Evolutionary conservation across 257 asterid genomes (phyloP).

Genomic region (Anisodus acutangulus): DNA sequence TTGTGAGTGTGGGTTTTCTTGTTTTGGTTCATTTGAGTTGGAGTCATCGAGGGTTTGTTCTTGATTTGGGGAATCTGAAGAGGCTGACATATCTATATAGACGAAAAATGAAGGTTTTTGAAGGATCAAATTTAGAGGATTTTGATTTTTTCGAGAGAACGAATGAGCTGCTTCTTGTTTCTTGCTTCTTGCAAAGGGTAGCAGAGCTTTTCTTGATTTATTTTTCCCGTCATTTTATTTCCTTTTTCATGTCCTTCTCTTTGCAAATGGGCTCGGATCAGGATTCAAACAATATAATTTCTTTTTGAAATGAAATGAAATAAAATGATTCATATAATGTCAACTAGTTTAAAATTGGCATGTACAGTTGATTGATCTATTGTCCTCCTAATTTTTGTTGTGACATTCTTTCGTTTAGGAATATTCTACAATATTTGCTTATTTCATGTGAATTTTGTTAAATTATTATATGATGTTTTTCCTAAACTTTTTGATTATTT

Average conservation of each 20-base stretch:
- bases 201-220: neutral
- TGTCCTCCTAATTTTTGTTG: too few species aligned
- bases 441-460: too few species aligned
- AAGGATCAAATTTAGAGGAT: neutral
- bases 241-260: neutral
- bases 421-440: too few species aligned
- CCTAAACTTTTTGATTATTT: too few species aligned
- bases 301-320: too few species aligned
- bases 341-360: too few species aligned
- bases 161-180: neutral
- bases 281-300: neutral
- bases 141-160: neutral
- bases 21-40: neutral
- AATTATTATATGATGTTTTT: too few species aligned
- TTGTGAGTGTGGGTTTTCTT: constrained; percentile 12
- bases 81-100: too few species aligned
- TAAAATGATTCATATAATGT: too few species aligned
- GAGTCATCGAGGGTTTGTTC: neutral
- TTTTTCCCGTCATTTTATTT: neutral
- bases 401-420: too few species aligned
- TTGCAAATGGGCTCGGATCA: neutral
- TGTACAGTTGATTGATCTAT: too few species aligned
- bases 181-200: neutral
- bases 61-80: neutral
- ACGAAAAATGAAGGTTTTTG: neutral